These are phyloP conservation scores for Pseudopediastrum boryanum DNA, from an alignment of 139 green algal species.

Conservation along the genomic window DNA sequence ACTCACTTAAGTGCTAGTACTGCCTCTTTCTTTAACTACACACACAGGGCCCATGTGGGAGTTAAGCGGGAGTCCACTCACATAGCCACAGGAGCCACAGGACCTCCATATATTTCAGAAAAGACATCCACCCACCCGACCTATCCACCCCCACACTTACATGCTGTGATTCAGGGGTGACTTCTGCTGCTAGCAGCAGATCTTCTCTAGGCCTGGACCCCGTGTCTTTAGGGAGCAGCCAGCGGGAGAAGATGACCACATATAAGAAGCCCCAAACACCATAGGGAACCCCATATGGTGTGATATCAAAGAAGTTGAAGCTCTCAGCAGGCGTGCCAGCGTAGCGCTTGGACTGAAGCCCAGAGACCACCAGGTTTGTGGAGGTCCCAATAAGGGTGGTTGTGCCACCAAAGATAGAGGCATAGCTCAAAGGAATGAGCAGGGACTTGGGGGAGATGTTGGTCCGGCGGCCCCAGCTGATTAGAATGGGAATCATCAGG, in stretches of 20 bases:
- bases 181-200: conserved; percentile 7
- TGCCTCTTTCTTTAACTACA: too few species aligned
- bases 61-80: too few species aligned
- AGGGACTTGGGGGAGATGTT: conserved; percentile 45
- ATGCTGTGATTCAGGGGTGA: too few species aligned
- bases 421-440: conserved; percentile 73
- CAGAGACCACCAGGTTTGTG: conserved; percentile 81
- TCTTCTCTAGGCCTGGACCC: not conserved
- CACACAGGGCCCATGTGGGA: too few species aligned
- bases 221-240: conserved; percentile 20
- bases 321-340: not conserved
- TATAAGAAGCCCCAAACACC: conserved; percentile 25
- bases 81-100: too few species aligned
- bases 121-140: too few species aligned
- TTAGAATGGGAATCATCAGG: conserved; percentile 9
- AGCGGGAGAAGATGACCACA: conserved; percentile 21
- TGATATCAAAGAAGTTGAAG: conserved; percentile 60
- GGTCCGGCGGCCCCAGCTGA: conserved; percentile 16
- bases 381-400: conserved; percentile 79
- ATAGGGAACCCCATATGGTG: conserved; percentile 54
- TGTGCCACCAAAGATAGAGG: conserved; percentile 75
- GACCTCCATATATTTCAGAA: too few species aligned
- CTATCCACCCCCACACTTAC: too few species aligned
- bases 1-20: too few species aligned
- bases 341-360: conserved; percentile 27